A percentile compares a stretch with the other conserved stretches of the same genome.
phyloP scores from a whole-genome alignment of 306 rosid species.

The Dryas drummondii region DNA sequence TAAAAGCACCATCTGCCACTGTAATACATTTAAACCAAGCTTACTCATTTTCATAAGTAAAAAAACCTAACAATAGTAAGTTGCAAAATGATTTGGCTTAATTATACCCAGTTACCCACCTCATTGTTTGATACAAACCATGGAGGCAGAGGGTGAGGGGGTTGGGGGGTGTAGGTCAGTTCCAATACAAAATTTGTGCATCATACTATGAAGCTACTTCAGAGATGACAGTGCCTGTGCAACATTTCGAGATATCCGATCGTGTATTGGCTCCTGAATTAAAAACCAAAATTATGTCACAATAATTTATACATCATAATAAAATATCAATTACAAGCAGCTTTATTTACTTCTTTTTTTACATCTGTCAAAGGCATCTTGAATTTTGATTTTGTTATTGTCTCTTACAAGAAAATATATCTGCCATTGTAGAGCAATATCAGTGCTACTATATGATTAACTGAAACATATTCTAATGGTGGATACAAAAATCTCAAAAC shows the following conservation, averaged over 20 bases:
- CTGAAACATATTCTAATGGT: neutral
- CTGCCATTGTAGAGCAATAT: slow-evolving; percentile 42
- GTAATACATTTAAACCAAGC: too few species aligned
- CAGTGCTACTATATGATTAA: neutral
- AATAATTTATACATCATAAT: neutral
- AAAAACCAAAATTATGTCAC: slow-evolving; percentile 12
- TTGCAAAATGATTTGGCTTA: neutral
- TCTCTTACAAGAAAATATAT: slow-evolving; percentile 86
- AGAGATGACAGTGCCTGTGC: slow-evolving; percentile 60
- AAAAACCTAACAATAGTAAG: neutral
- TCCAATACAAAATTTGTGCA: neutral
- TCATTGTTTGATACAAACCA: neutral
- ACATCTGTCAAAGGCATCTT: slow-evolving; percentile 59
- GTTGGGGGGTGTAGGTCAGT: neutral
- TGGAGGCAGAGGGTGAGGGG: too few species aligned
- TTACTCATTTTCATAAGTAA: neutral
- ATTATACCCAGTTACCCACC: neutral
- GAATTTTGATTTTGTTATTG: slow-evolving; percentile 78
- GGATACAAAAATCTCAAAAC: slow-evolving; percentile 7
- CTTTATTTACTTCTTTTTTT: slow-evolving; percentile 1
- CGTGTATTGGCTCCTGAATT: slow-evolving; percentile 74
- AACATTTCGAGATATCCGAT: slow-evolving; percentile 78
- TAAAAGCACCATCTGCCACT: too few species aligned
- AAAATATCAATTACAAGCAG: neutral
- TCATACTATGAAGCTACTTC: slow-evolving; percentile 23